Conservation (phyloP, 1,284 basidiomycete genomes). For the Pyrrhoderma lamaoense region DNA sequence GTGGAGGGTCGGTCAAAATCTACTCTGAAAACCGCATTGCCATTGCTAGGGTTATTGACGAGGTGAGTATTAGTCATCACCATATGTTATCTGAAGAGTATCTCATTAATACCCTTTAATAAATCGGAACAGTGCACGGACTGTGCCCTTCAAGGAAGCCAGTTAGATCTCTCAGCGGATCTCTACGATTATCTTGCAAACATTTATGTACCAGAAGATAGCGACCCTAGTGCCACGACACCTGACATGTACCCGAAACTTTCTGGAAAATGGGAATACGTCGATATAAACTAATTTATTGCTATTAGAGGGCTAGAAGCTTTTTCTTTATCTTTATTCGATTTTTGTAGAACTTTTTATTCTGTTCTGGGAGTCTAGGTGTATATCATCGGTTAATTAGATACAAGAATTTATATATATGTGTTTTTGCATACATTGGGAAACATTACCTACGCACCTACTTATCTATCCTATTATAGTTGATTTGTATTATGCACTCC, state of each 20-base stretch:
- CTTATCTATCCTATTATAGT: no score
- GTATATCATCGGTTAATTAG: no score
- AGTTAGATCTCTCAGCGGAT: not conserved
- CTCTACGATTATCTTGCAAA: not conserved
- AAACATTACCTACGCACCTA: no score
- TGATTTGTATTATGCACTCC: no score
- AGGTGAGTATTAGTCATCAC: not conserved
- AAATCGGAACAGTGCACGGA: not conserved
- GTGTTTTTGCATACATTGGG: no score
- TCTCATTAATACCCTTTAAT: not conserved
- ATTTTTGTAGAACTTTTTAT: no score
- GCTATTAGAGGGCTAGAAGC: no score
- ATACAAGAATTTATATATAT: no score
- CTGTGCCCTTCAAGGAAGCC: not conserved
- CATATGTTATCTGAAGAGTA: not conserved
- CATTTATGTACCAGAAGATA: not conserved
- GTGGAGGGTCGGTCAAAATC: not conserved
- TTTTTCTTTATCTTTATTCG: no score
- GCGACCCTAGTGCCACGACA: not conserved
- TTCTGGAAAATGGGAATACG: not conserved
- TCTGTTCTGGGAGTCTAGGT: no score
- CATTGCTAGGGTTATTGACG: not conserved
- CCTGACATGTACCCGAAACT: not conserved
- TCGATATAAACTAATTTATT: no score
- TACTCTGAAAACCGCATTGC: not conserved